A percentile compares a stretch with the other conserved stretches of the same genome.
Conservation (phyloP, 2,329 filamentous ascomycete genomes). For the Gnomoniopsis smithogilvyi region DNA sequence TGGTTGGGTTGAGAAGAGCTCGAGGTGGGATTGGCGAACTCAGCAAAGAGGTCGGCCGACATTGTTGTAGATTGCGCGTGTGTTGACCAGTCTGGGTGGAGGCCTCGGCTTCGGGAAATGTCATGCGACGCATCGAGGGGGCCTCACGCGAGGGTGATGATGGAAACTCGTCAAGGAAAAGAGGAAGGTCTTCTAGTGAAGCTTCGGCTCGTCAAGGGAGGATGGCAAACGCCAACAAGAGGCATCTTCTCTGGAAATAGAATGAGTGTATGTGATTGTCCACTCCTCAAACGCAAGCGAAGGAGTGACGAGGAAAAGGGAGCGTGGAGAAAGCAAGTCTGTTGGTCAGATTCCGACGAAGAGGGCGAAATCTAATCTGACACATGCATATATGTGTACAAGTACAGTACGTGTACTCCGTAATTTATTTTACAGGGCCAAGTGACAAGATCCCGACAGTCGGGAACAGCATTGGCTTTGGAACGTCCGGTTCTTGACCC, state of each 20-base stretch:
- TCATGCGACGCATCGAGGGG: background rate
- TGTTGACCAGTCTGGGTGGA: background rate
- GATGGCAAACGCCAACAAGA: background rate
- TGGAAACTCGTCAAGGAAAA: no score
- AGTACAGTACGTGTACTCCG: no score
- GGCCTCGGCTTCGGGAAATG: background rate
- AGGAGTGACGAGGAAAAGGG: background rate
- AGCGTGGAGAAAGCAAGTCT: background rate
- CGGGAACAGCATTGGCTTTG: constrained; percentile 16
- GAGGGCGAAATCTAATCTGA: background rate
- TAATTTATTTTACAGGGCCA: background rate
- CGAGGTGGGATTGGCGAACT: constrained; percentile 52
- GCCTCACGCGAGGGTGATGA: background rate
- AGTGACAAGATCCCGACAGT: constrained; percentile 10
- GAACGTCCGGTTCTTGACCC: background rate
- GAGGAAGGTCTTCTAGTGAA: background rate
- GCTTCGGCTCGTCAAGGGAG: background rate
- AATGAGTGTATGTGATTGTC: background rate
- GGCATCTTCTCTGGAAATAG: constrained; percentile 7
- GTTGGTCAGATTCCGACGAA: background rate
- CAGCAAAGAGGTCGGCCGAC: constrained; percentile 65
- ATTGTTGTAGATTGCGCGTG: constrained; percentile 34
- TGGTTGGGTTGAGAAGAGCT: constrained; percentile 24
- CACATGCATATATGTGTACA: no score
- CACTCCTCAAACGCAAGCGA: background rate